phyloP scores from a whole-genome alignment of 805 yeast species.

The Kazachstania kunashirensis region DNA sequence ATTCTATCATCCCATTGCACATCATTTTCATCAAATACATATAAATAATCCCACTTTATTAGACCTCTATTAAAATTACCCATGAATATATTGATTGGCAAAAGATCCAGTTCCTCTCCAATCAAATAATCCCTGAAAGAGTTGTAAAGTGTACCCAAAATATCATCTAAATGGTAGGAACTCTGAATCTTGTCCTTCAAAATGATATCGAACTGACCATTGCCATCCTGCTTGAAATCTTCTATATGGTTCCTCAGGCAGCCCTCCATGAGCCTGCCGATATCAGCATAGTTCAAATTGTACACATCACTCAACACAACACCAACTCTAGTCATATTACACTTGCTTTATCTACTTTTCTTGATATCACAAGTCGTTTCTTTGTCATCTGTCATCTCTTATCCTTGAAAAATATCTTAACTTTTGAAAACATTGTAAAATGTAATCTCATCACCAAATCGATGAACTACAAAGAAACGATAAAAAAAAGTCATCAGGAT shows the following conservation, averaged over 20 bases:
- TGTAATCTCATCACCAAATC: no score
- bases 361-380: no score
- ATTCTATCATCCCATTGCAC: not conserved
- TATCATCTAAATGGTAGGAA: conserved; percentile 18
- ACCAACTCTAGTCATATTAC: conserved; percentile 12
- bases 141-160: conserved; percentile 23
- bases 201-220: conserved; percentile 15
- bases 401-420: no score
- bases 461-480: no score
- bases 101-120: conserved; percentile 9
- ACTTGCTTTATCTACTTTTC: no score
- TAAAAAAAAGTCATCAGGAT: no score
- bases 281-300: conserved; percentile 5
- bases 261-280: conserved; percentile 4
- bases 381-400: no score
- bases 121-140: conserved; percentile 20
- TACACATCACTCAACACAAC: conserved; percentile 11
- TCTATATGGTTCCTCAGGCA: conserved; percentile 2
- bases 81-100: conserved; percentile 21
- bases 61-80: conserved; percentile 8
- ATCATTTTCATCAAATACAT: conserved; percentile 5
- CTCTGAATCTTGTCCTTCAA: conserved; percentile 13
- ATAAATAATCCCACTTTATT: conserved; percentile 15
- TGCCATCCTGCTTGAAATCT: conserved; percentile 1
- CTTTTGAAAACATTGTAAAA: no score